phyloP scores from a whole-genome alignment of 176 grass and related monocot genomes.

The Elaeis guineensis region DNA sequence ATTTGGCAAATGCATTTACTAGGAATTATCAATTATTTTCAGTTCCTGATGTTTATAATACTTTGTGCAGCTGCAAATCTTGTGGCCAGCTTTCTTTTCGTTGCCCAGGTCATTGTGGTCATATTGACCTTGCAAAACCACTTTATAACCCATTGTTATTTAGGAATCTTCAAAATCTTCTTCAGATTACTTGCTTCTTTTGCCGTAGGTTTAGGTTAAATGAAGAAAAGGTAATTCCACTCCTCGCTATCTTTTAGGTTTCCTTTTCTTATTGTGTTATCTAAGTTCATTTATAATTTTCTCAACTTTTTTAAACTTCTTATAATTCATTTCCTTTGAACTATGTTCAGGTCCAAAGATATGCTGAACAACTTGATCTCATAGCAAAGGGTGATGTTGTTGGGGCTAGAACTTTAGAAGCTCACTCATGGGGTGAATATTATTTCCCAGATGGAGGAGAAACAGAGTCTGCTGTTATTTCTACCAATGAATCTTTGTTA shows the following conservation, averaged over 20 bases:
- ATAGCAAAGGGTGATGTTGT: conserved; percentile 61
- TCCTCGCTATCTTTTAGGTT: neutral
- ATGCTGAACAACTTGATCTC: conserved; percentile 40
- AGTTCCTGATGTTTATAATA: conserved; percentile 19
- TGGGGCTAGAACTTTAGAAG: conserved; percentile 53
- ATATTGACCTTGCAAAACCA: conserved; percentile 65
- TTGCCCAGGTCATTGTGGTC: conserved; percentile 88
- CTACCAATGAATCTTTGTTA: conserved; percentile 27
- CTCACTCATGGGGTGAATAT: neutral
- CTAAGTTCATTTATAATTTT: no score
- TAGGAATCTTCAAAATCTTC: conserved; percentile 43
- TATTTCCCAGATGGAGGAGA: conserved; percentile 18
- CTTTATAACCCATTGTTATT: conserved; percentile 84
- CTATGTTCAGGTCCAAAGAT: conserved; percentile 54
- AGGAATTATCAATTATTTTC: conserved; percentile 13
- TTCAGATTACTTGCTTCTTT: conserved; percentile 24
- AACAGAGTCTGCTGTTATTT: conserved; percentile 23
- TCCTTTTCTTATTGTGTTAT: no score
- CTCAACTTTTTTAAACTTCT: neutral
- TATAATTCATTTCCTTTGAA: conserved; percentile 3
- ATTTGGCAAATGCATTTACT: neutral
- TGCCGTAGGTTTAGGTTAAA: conserved; percentile 57
- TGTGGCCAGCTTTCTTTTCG: conserved; percentile 50
- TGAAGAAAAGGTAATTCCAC: conserved; percentile 37
- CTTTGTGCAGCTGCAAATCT: conserved; percentile 57